Percentiles rank a stretch among this genome's conserved stretches.
These are phyloP conservation scores for Lepraria neglecta DNA, from an alignment of 495 filamentous ascomycete genomes.

Conservation along the genomic window DNA sequence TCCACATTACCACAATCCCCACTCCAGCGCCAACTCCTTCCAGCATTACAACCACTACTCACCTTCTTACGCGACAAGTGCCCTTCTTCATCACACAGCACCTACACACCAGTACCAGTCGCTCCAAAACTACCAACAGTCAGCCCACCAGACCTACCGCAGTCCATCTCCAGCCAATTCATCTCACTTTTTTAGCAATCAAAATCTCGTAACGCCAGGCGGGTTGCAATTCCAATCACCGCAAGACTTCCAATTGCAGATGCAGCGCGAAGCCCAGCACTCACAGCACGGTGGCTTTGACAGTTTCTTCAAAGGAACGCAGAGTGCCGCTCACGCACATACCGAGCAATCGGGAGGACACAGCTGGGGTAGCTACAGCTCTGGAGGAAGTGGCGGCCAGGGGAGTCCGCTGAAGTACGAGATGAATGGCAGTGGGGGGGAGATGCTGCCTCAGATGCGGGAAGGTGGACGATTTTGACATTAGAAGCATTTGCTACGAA, in stretches of 20 bases:
- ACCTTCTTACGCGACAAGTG: constrained; percentile 15
- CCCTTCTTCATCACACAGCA: constrained; percentile 9
- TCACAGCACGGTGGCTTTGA: constrained; percentile 21
- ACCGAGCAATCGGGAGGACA: background rate
- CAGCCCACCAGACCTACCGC: constrained; percentile 13
- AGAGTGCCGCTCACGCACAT: constrained; percentile 18
- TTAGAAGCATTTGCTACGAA: background rate
- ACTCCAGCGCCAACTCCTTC: constrained; percentile 12
- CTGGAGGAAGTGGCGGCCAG: constrained; percentile 15
- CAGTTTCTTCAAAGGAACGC: constrained; percentile 22
- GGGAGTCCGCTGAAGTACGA: constrained; percentile 27
- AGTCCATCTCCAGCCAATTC: background rate
- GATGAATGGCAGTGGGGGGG: constrained; percentile 24
- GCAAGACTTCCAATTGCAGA: constrained; percentile 27
- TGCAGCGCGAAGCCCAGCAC: constrained; percentile 26
- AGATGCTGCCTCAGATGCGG: constrained; percentile 28
- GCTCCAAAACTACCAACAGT: constrained; percentile 18
- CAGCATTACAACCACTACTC: constrained; percentile 16
- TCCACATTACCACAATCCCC: constrained; percentile 17
- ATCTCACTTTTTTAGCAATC: constrained; percentile 4
- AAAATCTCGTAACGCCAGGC: background rate
- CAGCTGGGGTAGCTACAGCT: constrained; percentile 9
- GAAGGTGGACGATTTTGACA: constrained; percentile 16
- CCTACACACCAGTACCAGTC: constrained; percentile 13
- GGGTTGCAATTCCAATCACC: constrained; percentile 27